phyloP scores from a whole-genome alignment of 371 early-diverging fungal species.

The Mycotypha africana region DNA sequence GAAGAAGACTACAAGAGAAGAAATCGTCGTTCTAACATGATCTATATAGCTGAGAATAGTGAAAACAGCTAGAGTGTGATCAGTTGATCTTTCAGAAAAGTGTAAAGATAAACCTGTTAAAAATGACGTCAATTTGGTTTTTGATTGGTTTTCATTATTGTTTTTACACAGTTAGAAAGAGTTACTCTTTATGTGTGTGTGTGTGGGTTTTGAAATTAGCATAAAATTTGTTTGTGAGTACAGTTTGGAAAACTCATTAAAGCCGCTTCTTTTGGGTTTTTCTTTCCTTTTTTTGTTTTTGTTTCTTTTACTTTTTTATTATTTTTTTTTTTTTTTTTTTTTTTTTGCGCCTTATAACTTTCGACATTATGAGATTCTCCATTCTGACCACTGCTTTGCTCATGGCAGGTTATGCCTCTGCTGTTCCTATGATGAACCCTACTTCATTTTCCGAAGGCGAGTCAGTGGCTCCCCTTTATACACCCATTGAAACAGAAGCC shows the following conservation, averaged over 20 bases:
- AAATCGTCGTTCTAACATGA: too few species aligned
- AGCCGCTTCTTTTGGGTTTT: not conserved
- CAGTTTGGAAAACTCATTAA: too few species aligned
- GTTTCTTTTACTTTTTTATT: conserved; percentile 2
- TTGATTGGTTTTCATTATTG: too few species aligned
- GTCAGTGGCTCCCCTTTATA: conserved; percentile 60
- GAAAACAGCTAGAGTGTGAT: too few species aligned
- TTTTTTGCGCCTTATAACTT: not conserved
- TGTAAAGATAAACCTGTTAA: too few species aligned
- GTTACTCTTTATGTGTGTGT: too few species aligned
- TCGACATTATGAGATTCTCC: conserved; percentile 16
- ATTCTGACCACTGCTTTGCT: conserved; percentile 21
- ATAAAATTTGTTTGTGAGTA: too few species aligned
- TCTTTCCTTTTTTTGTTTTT: not conserved
- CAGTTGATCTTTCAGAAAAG: too few species aligned
- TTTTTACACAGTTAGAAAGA: too few species aligned
- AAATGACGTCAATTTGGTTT: too few species aligned
- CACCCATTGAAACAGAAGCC: conserved; percentile 55
- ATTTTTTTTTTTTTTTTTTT: not conserved
- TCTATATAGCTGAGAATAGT: too few species aligned
- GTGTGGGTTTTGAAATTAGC: too few species aligned
- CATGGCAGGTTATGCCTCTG: conserved; percentile 27
- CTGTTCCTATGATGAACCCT: conserved; percentile 27
- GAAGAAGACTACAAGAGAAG: conserved; percentile 1
- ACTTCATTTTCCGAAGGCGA: conserved; percentile 24